phyloP scores from a whole-genome alignment of 495 filamentous ascomycete species.

The Penicillium mononematosum region DNA sequence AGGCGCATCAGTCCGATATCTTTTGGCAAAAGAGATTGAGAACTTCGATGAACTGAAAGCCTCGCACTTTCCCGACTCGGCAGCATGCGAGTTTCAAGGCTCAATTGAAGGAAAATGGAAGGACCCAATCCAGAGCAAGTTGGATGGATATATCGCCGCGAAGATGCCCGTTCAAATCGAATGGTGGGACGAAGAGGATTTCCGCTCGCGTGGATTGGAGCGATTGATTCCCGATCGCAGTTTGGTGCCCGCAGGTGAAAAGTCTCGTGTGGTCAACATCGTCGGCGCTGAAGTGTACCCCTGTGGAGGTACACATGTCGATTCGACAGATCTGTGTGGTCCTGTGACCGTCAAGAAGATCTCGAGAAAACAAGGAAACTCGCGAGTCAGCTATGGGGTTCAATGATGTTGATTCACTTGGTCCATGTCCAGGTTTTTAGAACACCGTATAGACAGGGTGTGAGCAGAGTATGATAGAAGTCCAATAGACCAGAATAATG shows the following conservation, averaged over 20 bases:
- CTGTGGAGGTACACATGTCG: constrained; percentile 66
- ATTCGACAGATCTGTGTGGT: constrained; percentile 50
- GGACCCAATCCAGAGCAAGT: constrained; percentile 51
- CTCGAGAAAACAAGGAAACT: constrained; percentile 54
- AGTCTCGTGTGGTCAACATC: constrained; percentile 54
- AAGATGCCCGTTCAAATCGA: constrained; percentile 56
- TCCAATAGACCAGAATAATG: not conserved
- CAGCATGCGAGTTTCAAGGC: constrained; percentile 58
- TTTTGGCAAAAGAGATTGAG: constrained; percentile 47
- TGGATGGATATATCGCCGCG: constrained; percentile 51
- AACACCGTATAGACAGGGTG: not conserved
- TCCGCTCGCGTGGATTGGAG: constrained; percentile 38
- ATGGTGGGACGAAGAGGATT: constrained; percentile 58
- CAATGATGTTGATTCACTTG: constrained; percentile 7
- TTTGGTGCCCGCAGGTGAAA: constrained; percentile 46
- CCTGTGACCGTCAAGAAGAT: constrained; percentile 60
- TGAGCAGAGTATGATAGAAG: not conserved
- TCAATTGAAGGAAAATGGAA: constrained; percentile 60
- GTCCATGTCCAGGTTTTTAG: not conserved
- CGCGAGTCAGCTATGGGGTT: constrained; percentile 54
- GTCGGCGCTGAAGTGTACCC: constrained; percentile 59
- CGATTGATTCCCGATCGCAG: constrained; percentile 50
- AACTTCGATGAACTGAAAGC: constrained; percentile 61
- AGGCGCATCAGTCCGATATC: constrained; percentile 54
- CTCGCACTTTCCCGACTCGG: constrained; percentile 60